A percentile compares a stretch with the other conserved stretches of the same genome.
Evolutionary conservation across 345 rosid genomes (phyloP).

Genomic region (sweet orange (Citrus sinensis)): DVS_A1.0 CM039169.1:24714501-24715000

Average conservation of each 20-base stretch:
- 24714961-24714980: not conserved
- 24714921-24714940: not conserved
- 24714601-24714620: not conserved
- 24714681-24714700: slow-evolving; percentile 4
- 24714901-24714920: not conserved
- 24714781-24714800: not conserved
- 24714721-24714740: not conserved
- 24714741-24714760: too few relatives aligned
- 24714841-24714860: not conserved
- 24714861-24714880: not conserved
- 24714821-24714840: not conserved
- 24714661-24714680: not conserved
- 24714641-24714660: not conserved
- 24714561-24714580: not conserved
- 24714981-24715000: not conserved
- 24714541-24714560: not conserved
- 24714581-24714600: not conserved
- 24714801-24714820: not conserved
- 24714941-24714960: not conserved
- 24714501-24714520: not conserved
- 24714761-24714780: not conserved
- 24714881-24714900: not conserved
- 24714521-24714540: not conserved
- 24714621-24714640: not conserved
- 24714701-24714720: not conserved